A percentile compares a stretch with the other conserved stretches of the same genome.
Evolutionary conservation across 305 asterid species (phyloP).

Genomic region (Coffea humblotiana): DNA sequence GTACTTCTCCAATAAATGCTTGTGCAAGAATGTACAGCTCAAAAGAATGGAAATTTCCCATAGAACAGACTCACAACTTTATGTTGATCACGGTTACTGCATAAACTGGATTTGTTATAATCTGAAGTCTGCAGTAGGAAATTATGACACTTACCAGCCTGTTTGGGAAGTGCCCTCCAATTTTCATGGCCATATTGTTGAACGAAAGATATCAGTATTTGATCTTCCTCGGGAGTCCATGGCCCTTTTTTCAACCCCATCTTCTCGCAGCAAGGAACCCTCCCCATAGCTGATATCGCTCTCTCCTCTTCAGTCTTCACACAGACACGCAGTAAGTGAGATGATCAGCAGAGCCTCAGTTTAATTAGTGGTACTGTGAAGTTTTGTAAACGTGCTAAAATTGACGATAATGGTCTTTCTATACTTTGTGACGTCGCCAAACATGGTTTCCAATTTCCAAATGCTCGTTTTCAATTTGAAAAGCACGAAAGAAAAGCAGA

Average conservation of each 20-base stretch:
- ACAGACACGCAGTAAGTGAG: background rate
- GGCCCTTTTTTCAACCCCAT: slow-evolving; percentile 46
- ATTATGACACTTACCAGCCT: slow-evolving; percentile 28
- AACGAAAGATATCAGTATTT: slow-evolving; percentile 30
- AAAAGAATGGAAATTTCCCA: too few species aligned
- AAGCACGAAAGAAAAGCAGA: background rate
- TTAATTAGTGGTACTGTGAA: background rate
- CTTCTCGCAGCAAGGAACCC: slow-evolving; percentile 45
- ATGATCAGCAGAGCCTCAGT: background rate
- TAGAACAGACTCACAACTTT: background rate
- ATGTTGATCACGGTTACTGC: background rate
- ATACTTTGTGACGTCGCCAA: background rate
- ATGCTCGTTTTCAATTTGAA: background rate
- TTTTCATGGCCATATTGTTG: slow-evolving; percentile 38
- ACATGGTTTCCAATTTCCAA: background rate
- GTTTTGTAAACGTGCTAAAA: slow-evolving; percentile 8
- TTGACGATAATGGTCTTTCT: background rate
- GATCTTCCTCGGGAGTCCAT: slow-evolving; percentile 45
- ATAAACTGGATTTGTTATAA: background rate
- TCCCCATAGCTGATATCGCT: slow-evolving; percentile 23
- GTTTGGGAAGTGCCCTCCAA: slow-evolving; percentile 48
- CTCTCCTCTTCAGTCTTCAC: background rate
- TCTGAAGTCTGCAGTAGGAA: background rate
- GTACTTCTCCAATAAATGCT: background rate
- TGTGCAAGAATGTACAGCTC: background rate